Base-by-base conservation (phyloP, 345 rosid genomes). In the Citrus unshiu region DNA sequence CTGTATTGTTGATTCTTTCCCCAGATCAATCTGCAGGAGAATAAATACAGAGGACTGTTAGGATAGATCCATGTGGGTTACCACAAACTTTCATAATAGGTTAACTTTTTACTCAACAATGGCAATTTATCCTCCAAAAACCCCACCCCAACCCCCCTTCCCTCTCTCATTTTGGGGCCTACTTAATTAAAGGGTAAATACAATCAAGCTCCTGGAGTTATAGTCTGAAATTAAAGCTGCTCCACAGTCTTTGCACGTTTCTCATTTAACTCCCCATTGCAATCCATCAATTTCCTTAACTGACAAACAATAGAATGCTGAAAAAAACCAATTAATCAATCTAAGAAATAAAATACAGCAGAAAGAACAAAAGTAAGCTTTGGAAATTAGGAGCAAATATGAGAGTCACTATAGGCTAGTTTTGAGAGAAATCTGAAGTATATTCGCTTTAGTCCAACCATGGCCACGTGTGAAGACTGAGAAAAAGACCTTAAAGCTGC, bases 11-110 rank as follows among this genome's bases (percentile, higher is more conserved):
- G 90, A 86, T 77, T 87, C 90, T 71, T 83, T 90, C 84, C 97
- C 86, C 74, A 95, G 90, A 88, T 95, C 97, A 90, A 95, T 89
- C 98, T 93, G 90, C 73, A 59, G 72, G 82, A 79, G 69, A 80
- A 78, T 59, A 80, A 27, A 54, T 68, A 72, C 69, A 37, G 46
- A 68, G 39, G 73, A 77, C 13, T 5, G 27, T 72, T 75, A 58
- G 68, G 60, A 22, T 21, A 5, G 10, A 72, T 24, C 37, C 60
- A 68, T 40, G 56, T 59, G 74, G 22, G 29, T 72, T 74, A 24
- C 66, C 39, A 68, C 35, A 10, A 62, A 62, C 25, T 60, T 66
- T 25, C 25, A 51, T 32, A 67, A 56, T 63, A 61, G 51, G 56
- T 58, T 25, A 74, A 39, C 16, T 2, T 25, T 69, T 69, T 7